Percentiles rank a stretch among this genome's conserved stretches.
phyloP scores from a whole-genome alignment of 202 grass and related monocot genomes.

The Brachypodium distachyon region DNA sequence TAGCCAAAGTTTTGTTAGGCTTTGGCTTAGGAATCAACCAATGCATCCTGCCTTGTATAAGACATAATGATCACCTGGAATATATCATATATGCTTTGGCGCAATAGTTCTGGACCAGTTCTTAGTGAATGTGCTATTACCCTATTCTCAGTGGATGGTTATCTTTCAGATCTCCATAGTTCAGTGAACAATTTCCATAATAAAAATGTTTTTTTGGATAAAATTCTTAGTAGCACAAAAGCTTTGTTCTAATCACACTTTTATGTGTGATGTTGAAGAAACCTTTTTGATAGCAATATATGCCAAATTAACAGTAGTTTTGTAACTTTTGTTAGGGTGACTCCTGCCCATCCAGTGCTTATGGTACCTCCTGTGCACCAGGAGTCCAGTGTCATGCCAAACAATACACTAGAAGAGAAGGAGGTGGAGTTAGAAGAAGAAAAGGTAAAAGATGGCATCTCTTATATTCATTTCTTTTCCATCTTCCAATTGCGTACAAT shows the following conservation, averaged over 20 bases:
- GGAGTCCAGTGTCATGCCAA: neutral
- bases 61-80: neutral
- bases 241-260: neutral
- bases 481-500: neutral
- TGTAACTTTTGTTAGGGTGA: neutral
- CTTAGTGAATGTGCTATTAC: neutral
- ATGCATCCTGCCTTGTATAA: neutral
- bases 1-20: no score
- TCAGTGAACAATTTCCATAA: neutral
- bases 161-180: neutral
- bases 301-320: neutral
- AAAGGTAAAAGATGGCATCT: constrained; percentile 17
- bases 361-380: constrained; percentile 6
- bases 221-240: neutral
- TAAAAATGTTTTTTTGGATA: neutral
- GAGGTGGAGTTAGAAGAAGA: neutral
- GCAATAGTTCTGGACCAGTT: neutral
- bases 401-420: neutral
- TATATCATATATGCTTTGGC: neutral
- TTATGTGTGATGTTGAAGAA: neutral
- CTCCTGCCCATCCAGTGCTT: neutral
- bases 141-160: neutral
- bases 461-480: neutral
- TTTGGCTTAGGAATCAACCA: no score
- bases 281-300: neutral